These are phyloP conservation scores for Tetraselmis striata DNA, from an alignment of 139 green algal species.

Conservation along the genomic window DNA sequence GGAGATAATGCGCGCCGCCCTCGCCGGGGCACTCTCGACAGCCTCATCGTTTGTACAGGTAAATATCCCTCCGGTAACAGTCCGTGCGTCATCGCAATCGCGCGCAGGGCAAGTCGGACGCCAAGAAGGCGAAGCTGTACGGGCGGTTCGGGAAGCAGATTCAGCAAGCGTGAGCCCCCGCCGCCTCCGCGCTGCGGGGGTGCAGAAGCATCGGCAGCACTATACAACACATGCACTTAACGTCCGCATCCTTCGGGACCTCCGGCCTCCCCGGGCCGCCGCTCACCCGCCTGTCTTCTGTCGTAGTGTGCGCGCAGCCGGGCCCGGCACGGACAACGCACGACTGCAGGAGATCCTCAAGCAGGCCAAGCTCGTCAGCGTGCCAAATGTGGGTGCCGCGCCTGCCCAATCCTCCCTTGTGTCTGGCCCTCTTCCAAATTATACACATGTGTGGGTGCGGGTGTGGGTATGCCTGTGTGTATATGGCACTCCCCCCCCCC, in stretches of 20 bases:
- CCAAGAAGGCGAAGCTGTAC: constrained; percentile 77
- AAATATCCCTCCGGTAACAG: too few species aligned
- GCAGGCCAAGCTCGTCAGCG: constrained; percentile 58
- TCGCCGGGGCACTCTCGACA: not conserved
- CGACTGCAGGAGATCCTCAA: constrained; percentile 26
- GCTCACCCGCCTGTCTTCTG: too few species aligned
- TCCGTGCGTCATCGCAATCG: too few species aligned
- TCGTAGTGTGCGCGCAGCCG: not conserved
- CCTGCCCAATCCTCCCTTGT: too few species aligned
- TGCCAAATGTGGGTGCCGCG: constrained; percentile 37
- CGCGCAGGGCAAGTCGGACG: constrained; percentile 61
- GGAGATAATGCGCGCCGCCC: not conserved
- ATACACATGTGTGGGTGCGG: too few species aligned
- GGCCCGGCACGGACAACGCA: constrained; percentile 14
- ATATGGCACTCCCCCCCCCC: too few species aligned
- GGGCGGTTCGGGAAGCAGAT: constrained; percentile 87
- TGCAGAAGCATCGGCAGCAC: too few species aligned
- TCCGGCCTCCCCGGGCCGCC: too few species aligned
- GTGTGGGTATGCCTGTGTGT: too few species aligned
- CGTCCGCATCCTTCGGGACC: too few species aligned
- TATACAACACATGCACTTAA: not conserved
- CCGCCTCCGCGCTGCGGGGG: too few species aligned
- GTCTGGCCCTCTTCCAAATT: too few species aligned
- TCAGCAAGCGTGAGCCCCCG: constrained; percentile 42
- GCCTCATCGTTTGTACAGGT: not conserved